Percentiles rank a stretch among this genome's conserved stretches.
These are phyloP conservation scores for Acanthamoeba triangularis DNA, from an alignment of 208 protist genomes.

Conservation along the genomic window DNA sequence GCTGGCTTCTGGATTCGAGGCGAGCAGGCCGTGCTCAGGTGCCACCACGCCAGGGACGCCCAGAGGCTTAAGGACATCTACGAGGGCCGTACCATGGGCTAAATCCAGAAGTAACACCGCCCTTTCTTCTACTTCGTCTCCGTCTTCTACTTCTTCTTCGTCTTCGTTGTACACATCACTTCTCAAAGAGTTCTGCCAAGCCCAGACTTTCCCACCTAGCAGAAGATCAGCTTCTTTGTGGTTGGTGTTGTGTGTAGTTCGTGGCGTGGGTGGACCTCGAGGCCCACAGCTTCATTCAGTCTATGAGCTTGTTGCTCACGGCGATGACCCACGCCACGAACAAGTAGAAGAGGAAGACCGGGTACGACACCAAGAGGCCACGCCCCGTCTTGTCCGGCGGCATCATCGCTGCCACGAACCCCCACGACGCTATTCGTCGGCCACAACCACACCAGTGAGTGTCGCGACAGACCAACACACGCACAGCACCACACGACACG, in stretches of 20 bases:
- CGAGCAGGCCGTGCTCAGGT: slow-evolving; percentile 39
- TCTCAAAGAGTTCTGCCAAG: neutral
- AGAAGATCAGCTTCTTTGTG: neutral
- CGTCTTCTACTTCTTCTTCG: neutral
- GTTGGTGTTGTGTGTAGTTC: neutral
- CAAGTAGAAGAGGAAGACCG: slow-evolving; percentile 85
- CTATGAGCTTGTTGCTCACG: neutral
- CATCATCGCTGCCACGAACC: slow-evolving; percentile 82
- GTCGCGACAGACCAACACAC: too few species aligned
- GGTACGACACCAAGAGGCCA: slow-evolving; percentile 79
- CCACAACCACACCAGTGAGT: too few species aligned
- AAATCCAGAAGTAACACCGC: neutral
- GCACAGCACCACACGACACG: neutral
- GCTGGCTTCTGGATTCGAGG: slow-evolving; percentile 44
- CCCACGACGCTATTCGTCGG: slow-evolving; percentile 72
- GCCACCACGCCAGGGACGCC: slow-evolving; percentile 30
- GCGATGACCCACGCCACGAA: slow-evolving; percentile 82
- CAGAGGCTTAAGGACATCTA: slow-evolving; percentile 47
- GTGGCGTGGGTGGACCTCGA: neutral
- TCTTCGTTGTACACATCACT: neutral
- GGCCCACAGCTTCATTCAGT: neutral
- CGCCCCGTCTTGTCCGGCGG: slow-evolving; percentile 30
- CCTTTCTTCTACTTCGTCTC: neutral
- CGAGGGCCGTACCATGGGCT: neutral
- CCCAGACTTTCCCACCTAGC: neutral